These are phyloP conservation scores for Apiospora marii DNA, from an alignment of 2,329 filamentous ascomycete genomes.

Conservation along the genomic window DNA sequence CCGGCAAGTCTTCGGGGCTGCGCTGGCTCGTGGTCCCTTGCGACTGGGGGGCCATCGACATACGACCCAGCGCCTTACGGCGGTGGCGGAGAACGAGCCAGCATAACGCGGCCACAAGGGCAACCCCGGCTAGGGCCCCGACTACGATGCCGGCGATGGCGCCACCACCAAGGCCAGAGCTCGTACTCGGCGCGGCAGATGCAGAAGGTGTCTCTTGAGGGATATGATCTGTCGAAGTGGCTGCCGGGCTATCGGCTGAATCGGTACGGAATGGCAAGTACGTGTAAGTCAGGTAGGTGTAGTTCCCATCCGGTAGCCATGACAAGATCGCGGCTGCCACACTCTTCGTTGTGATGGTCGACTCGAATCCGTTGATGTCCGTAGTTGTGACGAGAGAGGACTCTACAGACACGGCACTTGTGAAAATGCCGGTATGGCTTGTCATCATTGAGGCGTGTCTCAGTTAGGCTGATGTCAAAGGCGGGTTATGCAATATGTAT, in stretches of 20 bases:
- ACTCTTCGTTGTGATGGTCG: slow-evolving; percentile 5
- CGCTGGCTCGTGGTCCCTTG: neutral
- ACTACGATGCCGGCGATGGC: slow-evolving; percentile 21
- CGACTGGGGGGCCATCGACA: neutral
- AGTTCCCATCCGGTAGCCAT: slow-evolving; percentile 24
- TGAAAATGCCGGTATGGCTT: slow-evolving; percentile 23
- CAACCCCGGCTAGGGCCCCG: neutral
- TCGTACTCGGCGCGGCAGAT: neutral
- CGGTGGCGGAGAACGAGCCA: neutral
- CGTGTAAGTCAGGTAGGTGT: slow-evolving; percentile 20
- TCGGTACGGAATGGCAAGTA: slow-evolving; percentile 17
- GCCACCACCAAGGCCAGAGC: neutral
- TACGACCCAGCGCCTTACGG: neutral
- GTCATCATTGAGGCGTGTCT: neutral
- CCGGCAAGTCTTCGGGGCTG: neutral
- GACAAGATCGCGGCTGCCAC: slow-evolving; percentile 17
- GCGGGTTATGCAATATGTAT: neutral
- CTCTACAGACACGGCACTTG: slow-evolving; percentile 14
- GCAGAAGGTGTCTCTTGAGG: neutral
- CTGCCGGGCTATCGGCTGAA: neutral
- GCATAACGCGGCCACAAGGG: neutral
- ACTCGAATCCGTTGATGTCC: slow-evolving; percentile 15
- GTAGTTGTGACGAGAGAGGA: neutral
- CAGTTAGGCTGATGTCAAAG: neutral
- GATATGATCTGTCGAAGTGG: neutral